phyloP scores from a whole-genome alignment of 768 basidiomycete species.

The Tylopilus intermedius region DNA sequence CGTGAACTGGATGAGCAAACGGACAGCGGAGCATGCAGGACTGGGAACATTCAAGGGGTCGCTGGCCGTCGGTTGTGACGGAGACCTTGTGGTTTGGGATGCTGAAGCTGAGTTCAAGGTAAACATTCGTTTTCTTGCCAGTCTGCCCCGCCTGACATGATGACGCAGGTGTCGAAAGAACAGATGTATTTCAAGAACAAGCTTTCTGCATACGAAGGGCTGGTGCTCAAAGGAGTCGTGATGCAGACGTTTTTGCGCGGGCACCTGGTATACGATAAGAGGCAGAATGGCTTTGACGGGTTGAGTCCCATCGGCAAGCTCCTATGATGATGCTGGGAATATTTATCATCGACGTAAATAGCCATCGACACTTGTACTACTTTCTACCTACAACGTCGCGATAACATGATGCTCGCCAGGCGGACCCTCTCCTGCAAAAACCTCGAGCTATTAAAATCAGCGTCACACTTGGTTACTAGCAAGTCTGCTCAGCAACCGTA shows the following conservation, averaged over 20 bases:
- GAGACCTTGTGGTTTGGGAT: slow-evolving; percentile 85
- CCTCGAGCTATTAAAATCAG: not conserved
- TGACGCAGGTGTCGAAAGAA: slow-evolving; percentile 63
- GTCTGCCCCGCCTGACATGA: slow-evolving; percentile 5
- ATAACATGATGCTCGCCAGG: slow-evolving; percentile 10
- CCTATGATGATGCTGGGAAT: slow-evolving; percentile 2
- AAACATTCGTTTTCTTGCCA: slow-evolving; percentile 3
- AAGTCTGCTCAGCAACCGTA: slow-evolving; percentile 8
- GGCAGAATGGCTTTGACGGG: slow-evolving; percentile 33
- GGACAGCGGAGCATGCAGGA: slow-evolving; percentile 77
- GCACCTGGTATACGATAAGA: slow-evolving; percentile 52
- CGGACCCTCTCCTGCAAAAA: slow-evolving; percentile 5
- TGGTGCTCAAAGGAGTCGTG: slow-evolving; percentile 64
- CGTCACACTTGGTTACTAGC: not conserved
- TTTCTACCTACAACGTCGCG: not conserved
- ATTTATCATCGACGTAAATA: not conserved
- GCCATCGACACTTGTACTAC: not conserved
- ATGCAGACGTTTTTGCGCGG: slow-evolving; percentile 80
- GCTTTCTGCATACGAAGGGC: slow-evolving; percentile 83
- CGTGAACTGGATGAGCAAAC: slow-evolving; percentile 68
- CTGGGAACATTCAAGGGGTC: slow-evolving; percentile 66
- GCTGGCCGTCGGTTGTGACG: slow-evolving; percentile 71
- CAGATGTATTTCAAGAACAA: slow-evolving; percentile 89
- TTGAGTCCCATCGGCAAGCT: slow-evolving; percentile 35
- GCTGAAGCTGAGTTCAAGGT: slow-evolving; percentile 46